Evolutionary conservation across 2,329 filamentous ascomycete genomes (phyloP), one percentile per base, ranked within the genome.

Genomic region (Fusarium miscanthi): DNA sequence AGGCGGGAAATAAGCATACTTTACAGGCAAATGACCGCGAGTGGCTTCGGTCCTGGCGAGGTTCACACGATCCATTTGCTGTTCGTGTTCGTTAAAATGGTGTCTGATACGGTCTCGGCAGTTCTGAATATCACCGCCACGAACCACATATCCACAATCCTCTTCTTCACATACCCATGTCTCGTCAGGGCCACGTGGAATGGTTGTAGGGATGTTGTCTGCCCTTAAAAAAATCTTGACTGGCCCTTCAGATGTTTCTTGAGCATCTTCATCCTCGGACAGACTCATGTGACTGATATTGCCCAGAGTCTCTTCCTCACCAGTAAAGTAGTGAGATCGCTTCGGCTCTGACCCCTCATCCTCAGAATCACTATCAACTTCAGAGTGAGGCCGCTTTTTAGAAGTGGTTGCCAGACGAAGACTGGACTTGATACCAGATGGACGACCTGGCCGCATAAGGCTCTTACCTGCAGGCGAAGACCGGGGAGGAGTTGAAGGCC

Each of bases 121-220:
- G 1, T 86, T 84, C 6, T 86, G 81, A 45, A 87, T 84, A 48
- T 89, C 87, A n/a, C 89, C 89, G 5, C 86, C 86, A 68, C 90
- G 90, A 16, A 93, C 89, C 43, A 90, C 85, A 73, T 90, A 90
- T 41, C 82, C 82, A 76, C 92, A 94, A 30, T 87, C 90, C 16
- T 89, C 87, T 68, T 91, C 85, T 8, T 87, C 86, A 75, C 92
- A 94, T 2, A 83, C 83, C 91, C 92, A 94, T 0, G 89, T 89
- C 59, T 91, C 87, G 65, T 89, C 85, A 0, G 89, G 87, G 0
- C 88, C 90, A 38, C 85, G 83, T 1, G 88, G 85, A 6, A 79
- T 80, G 12, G 82, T 81, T 8, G 86, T 85, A 1, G 87, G 87
- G 16, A 88, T 74, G 52, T 80, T 84, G 60, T 89, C 86, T 9